Evolutionary conservation across 2,329 filamentous ascomycete genomes (phyloP).

Genomic region (Penicillium thymicola): DNA sequence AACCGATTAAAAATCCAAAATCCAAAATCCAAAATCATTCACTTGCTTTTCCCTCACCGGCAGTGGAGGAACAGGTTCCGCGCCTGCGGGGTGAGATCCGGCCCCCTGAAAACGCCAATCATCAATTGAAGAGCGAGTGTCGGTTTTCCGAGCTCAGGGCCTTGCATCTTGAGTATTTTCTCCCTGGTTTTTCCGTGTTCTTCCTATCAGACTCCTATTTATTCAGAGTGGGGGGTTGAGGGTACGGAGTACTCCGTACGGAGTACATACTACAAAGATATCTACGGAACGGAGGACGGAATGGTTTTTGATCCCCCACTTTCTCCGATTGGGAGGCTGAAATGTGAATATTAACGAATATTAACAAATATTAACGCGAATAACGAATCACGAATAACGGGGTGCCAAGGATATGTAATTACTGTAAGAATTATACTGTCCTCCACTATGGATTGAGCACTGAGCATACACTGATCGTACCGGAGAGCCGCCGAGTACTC

Average conservation of each 20-base stretch:
- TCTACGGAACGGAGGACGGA: too few species aligned
- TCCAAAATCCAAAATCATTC: neutral
- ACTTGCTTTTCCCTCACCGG: constrained; percentile 24
- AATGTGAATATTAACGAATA: neutral
- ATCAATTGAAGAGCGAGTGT: constrained; percentile 14
- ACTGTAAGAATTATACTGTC: neutral
- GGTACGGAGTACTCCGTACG: neutral
- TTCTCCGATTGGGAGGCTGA: neutral
- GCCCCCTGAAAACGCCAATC: constrained; percentile 23
- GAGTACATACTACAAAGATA: too few species aligned
- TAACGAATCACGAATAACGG: neutral
- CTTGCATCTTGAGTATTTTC: constrained; percentile 24
- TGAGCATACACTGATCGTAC: constrained; percentile 1
- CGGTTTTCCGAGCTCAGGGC: constrained; percentile 29
- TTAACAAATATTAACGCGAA: neutral
- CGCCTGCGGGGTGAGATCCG: constrained; percentile 28
- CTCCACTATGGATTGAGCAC: neutral
- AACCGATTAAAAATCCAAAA: neutral
- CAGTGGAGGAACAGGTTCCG: constrained; percentile 24
- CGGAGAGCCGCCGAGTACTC: constrained; percentile 22
- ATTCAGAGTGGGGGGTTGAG: neutral
- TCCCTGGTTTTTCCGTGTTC: constrained; percentile 18
- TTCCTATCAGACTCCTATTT: constrained; percentile 15
- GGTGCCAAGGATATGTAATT: neutral
- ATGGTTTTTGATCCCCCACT: neutral